Evolutionary conservation across 257 asterid species (phyloP), one percentile per base, ranked within the genome.

Genomic region (Buddleja alternifolia): DNA sequence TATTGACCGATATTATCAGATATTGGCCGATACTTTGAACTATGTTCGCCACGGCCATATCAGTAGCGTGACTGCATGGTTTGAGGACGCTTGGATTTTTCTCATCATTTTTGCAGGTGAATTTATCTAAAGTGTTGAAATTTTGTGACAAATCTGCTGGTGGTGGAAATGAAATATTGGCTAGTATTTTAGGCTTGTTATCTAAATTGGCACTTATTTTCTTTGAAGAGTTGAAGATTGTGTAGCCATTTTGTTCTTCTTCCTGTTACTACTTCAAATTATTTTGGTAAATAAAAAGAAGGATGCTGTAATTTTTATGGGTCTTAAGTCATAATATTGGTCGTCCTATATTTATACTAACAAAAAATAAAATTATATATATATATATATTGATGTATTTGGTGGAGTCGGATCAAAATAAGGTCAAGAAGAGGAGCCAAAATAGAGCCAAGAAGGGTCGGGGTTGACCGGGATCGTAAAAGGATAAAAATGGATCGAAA

Each of bases 281-380:
- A 45, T 42, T 40, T 55, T 7, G 42, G 41, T 52, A 51, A n/a
- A n/a, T n/a, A n/a, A n/a, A n/a, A n/a, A n/a, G n/a, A n/a, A n/a
- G n/a, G n/a, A n/a, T n/a, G n/a, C n/a, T n/a, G n/a, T n/a, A n/a
- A n/a, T n/a, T 51, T 39, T 69, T 44, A 45, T 52, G 29, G 52
- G 21, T 66, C 12, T 34, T 4, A 65, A 41, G 50, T 12, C 17
- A 20, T 19, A 15, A 36, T 12, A 4, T n/a, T n/a, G n/a, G n/a
- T 37, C 8, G 48, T 17, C 23, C 60, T 21, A 52, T 52, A 66
- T 66, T 21, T 70, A 48, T 70, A 70, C 7, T 9, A 29, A 58
- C 6, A 8, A 10, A 15, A 60, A 53, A 19, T 52, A 11, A 37
- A 21, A 37, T n/a, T n/a, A n/a, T n/a, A n/a, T n/a, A n/a, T n/a